Evolutionary conservation across 257 asterid genomes (phyloP).

Genomic region (Anisodus tanguticus): DNA sequence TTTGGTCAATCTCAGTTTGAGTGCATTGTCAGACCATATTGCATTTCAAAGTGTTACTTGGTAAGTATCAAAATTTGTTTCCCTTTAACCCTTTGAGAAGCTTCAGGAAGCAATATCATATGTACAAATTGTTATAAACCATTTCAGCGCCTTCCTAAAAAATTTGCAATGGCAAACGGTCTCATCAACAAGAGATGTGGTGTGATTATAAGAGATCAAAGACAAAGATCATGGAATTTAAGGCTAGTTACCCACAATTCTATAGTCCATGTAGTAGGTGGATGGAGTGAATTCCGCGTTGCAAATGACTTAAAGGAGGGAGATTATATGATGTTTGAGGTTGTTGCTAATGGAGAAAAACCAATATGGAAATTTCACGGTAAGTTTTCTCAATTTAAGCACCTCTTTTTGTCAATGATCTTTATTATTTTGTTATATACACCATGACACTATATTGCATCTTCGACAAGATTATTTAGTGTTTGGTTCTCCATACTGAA

Average conservation of each 20-base stretch:
- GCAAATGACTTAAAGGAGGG: background rate
- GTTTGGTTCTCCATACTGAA: slow-evolving; percentile 1
- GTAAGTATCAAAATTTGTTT: slow-evolving; percentile 5
- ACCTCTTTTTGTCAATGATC: background rate
- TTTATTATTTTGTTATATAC: background rate
- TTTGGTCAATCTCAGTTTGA: background rate
- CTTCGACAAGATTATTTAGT: background rate
- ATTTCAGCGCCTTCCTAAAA: slow-evolving; percentile 6
- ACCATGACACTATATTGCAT: background rate
- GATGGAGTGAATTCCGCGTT: background rate
- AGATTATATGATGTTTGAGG: background rate
- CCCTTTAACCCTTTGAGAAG: background rate
- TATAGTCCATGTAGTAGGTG: background rate
- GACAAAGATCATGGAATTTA: slow-evolving; percentile 5
- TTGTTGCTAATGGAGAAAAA: background rate
- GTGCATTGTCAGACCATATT: slow-evolving; percentile 3
- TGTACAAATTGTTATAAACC: background rate
- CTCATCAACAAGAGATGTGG: background rate
- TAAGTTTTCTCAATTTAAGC: background rate
- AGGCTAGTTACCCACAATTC: background rate
- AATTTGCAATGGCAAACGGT: background rate
- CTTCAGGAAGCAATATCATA: background rate
- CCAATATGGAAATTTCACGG: slow-evolving; percentile 26
- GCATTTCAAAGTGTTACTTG: background rate
- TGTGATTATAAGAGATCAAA: background rate